These are phyloP conservation scores for Colletotrichum incanum DNA, from an alignment of 2,329 filamentous ascomycete genomes.

Conservation along the genomic window DNA sequence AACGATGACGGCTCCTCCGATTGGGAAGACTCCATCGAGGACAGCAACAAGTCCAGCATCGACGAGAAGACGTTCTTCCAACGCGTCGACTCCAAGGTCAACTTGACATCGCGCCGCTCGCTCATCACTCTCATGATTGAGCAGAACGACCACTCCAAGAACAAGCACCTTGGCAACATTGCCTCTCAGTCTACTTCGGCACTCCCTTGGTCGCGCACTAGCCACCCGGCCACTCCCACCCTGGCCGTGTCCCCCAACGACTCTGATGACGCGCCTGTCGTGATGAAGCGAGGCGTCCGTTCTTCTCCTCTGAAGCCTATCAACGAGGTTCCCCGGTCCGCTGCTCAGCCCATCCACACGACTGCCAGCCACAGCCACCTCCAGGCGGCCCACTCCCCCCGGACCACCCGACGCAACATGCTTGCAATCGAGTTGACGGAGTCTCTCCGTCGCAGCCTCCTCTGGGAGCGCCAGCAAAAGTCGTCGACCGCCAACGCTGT, in stretches of 20 bases:
- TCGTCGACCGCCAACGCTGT: constrained; percentile 81
- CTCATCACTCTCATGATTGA: constrained; percentile 91
- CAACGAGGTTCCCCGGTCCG: constrained; percentile 76
- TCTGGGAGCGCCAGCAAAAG: constrained; percentile 90
- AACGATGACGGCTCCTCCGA: constrained; percentile 77
- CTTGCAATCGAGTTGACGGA: constrained; percentile 94
- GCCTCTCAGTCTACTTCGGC: constrained; percentile 79
- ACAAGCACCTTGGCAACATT: constrained; percentile 75
- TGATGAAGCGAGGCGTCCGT: constrained; percentile 74
- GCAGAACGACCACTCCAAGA: constrained; percentile 74
- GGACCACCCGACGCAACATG: constrained; percentile 96
- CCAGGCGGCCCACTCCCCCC: constrained; percentile 86
- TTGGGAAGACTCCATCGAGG: constrained; percentile 80
- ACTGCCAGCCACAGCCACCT: constrained; percentile 73
- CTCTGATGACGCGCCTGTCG: constrained; percentile 74
- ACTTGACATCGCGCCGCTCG: constrained; percentile 88
- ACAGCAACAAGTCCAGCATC: constrained; percentile 86
- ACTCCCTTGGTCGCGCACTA: constrained; percentile 74
- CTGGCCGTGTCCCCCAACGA: constrained; percentile 69
- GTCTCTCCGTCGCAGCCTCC: constrained; percentile 89
- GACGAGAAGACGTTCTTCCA: constrained; percentile 88
- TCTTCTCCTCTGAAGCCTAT: constrained; percentile 67
- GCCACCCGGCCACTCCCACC: constrained; percentile 57
- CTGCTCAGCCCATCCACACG: constrained; percentile 83
- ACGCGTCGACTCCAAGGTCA: constrained; percentile 89